These are phyloP conservation scores for Rhizophora mangle DNA, from an alignment of 345 rosid genomes.

Conservation along the genomic window DNA sequence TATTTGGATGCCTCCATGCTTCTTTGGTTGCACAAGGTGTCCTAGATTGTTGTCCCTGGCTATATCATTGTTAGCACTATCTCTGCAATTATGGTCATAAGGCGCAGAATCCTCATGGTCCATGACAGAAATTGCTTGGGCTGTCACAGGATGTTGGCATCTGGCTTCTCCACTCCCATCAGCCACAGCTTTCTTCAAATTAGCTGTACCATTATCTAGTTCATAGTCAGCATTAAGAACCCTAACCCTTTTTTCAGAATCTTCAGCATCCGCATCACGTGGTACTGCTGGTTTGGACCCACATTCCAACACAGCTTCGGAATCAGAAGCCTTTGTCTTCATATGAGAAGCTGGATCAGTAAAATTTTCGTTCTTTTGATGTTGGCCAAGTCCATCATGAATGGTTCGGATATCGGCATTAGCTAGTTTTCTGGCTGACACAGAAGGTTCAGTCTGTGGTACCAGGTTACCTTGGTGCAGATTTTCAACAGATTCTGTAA, in stretches of 20 bases:
- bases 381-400: conserved; percentile 37
- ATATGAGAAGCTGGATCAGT: conserved; percentile 36
- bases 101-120: conserved; percentile 28
- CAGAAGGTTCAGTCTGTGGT: conserved; percentile 45
- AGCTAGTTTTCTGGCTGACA: conserved; percentile 26
- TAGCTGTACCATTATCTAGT: conserved; percentile 17
- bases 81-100: conserved; percentile 24
- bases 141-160: conserved; percentile 28
- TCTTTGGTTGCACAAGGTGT: conserved; percentile 30
- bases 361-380: conserved; percentile 42
- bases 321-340: conserved; percentile 32
- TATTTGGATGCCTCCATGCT: conserved; percentile 68
- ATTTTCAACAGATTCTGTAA: conserved; percentile 43
- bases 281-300: conserved; percentile 36
- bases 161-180: conserved; percentile 29
- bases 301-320: conserved; percentile 31
- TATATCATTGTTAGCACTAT: conserved; percentile 9
- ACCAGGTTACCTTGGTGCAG: conserved; percentile 37
- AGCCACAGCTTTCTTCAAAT: conserved; percentile 15
- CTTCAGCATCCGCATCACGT: conserved; percentile 16
- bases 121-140: conserved; percentile 25
- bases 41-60: conserved; percentile 12
- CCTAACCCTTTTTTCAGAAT: conserved; percentile 32
- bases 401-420: conserved; percentile 30
- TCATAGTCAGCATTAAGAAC: conserved; percentile 22